A percentile compares a stretch with the other conserved stretches of the same genome.
These are phyloP conservation scores for Rhizophagus clarus DNA, from an alignment of 192 early-diverging fungal genomes.

Conservation along the genomic window DNA sequence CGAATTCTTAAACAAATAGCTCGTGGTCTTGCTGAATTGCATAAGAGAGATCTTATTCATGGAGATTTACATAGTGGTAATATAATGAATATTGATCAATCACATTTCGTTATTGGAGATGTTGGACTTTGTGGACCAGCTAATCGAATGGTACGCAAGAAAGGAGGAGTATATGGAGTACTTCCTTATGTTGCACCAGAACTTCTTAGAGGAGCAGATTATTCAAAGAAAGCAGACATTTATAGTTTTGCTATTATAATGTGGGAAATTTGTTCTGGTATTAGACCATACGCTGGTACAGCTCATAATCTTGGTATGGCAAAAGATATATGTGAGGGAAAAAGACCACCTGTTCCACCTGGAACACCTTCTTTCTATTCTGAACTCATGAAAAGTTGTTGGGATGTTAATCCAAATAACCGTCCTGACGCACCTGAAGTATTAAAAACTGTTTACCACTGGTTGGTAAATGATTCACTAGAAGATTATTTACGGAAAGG, in stretches of 20 bases:
- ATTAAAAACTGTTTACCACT: conserved; percentile 5
- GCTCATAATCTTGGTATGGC: conserved; percentile 34
- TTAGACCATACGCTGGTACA: conserved; percentile 37
- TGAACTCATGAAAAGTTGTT: conserved; percentile 44
- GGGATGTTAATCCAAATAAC: conserved; percentile 40
- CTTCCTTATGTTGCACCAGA: conserved; percentile 48
- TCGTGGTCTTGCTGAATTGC: conserved; percentile 39
- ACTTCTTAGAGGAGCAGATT: conserved; percentile 15
- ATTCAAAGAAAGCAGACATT: conserved; percentile 33
- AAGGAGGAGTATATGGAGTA: conserved; percentile 35
- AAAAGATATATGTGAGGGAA: conserved; percentile 37
- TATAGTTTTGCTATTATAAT: conserved; percentile 52
- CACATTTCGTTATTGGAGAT: conserved; percentile 42
- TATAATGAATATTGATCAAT: conserved; percentile 43
- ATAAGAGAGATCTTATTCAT: conserved; percentile 48
- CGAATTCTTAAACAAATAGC: conserved; percentile 39
- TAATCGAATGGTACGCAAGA: conserved; percentile 16
- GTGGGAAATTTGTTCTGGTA: conserved; percentile 48
- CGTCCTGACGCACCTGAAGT: conserved; percentile 29
- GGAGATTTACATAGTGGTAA: conserved; percentile 51
- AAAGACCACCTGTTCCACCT: conserved; percentile 39
- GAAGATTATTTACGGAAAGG: conserved; percentile 9
- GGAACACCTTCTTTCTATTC: conserved; percentile 44
- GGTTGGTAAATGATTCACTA: conserved; percentile 22
- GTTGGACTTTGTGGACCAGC: conserved; percentile 38